phyloP scores from a whole-genome alignment of 2,329 filamentous ascomycete genomes.

The Aspergillus japonicus region DNA sequence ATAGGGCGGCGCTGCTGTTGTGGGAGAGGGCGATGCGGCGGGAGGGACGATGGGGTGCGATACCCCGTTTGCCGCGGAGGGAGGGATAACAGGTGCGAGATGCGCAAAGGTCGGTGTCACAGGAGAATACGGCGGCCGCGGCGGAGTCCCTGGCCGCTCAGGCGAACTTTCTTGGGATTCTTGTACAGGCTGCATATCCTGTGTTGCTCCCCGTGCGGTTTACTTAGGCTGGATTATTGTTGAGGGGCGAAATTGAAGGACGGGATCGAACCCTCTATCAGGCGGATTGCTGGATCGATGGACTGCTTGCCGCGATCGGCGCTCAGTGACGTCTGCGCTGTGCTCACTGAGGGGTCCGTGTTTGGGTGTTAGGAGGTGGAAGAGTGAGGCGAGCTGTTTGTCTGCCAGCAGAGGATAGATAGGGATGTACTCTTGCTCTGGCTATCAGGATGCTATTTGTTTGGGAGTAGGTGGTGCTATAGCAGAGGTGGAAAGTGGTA shows the following conservation, averaged over 20 bases:
- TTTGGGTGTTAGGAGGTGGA: no score
- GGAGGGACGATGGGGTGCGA: constrained; percentile 35
- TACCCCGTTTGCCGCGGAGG: constrained; percentile 19
- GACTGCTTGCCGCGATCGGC: constrained; percentile 1
- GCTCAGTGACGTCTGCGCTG: constrained; percentile 5
- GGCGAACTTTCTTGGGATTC: constrained; percentile 16
- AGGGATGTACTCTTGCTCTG: neutral
- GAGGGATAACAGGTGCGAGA: constrained; percentile 28
- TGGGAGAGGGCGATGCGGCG: constrained; percentile 29
- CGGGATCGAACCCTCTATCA: neutral
- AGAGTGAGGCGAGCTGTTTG: neutral
- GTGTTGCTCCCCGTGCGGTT: neutral
- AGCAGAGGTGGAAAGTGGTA: no score
- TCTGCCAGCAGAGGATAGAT: neutral
- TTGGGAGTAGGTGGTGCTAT: no score
- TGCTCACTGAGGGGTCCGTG: neutral
- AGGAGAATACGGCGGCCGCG: constrained; percentile 48
- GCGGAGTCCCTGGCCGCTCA: constrained; percentile 39
- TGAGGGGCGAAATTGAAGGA: neutral
- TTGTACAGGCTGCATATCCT: constrained; percentile 26
- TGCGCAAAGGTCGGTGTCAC: constrained; percentile 47
- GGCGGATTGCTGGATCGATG: neutral
- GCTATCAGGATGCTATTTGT: no score
- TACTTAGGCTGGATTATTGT: neutral
- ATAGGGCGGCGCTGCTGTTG: constrained; percentile 15